Conservation (phyloP, 2,329 filamentous ascomycete genomes). For the Cladosporium colombiae region DNA sequence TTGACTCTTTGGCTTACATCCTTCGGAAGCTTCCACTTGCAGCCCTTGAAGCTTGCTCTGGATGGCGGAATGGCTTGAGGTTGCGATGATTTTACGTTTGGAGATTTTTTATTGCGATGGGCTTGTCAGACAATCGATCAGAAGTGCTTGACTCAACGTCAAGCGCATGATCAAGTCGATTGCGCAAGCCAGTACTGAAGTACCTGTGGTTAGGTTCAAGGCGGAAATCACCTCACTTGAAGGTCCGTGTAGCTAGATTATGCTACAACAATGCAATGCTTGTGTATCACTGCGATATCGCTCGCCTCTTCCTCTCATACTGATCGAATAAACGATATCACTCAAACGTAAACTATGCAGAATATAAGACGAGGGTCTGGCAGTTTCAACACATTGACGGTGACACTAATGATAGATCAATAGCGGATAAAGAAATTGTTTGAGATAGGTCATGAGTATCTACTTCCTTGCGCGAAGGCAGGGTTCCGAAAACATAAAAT, state of each 20-base stretch:
- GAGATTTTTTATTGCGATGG: background rate
- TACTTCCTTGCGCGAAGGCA: background rate
- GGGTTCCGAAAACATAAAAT: background rate
- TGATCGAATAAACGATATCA: no score
- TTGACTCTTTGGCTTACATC: background rate
- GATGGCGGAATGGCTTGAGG: background rate
- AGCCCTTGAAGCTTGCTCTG: background rate
- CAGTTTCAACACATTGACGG: background rate
- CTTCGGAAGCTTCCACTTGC: background rate
- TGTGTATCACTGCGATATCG: background rate
- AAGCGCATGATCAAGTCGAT: background rate
- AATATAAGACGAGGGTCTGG: background rate
- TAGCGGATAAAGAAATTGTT: background rate
- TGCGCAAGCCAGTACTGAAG: background rate
- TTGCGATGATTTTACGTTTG: background rate
- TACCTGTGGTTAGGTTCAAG: background rate
- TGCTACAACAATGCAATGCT: background rate
- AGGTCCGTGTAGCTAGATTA: background rate
- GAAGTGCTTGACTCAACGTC: background rate
- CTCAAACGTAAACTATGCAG: no score
- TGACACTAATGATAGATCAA: background rate
- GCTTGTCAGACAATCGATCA: background rate
- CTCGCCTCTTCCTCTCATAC: background rate
- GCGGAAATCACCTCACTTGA: background rate
- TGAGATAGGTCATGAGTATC: background rate